A percentile compares a stretch with the other conserved stretches of the same genome.
phyloP scores from a whole-genome alignment of 2,329 filamentous ascomycete species.

The Talaromyces sp. region DNA sequence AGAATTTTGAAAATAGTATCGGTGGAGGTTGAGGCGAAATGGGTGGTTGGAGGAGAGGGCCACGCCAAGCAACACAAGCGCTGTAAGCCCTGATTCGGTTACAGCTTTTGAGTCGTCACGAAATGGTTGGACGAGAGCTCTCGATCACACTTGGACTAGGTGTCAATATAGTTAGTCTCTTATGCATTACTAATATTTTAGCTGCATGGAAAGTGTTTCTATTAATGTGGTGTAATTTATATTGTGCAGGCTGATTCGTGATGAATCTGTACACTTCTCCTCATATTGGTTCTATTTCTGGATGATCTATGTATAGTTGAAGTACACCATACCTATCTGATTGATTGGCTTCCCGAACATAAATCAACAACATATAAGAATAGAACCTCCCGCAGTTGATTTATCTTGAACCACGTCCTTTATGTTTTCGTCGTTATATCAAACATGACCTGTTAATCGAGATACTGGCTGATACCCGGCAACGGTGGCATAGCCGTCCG shows the following conservation, averaged over 20 bases:
- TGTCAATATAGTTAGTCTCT: slow-evolving; percentile 6
- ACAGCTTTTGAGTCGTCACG: slow-evolving; percentile 1
- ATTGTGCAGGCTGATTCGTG: slow-evolving; percentile 1
- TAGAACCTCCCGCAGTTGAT: not conserved
- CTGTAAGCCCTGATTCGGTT: slow-evolving; percentile 10
- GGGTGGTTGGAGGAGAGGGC: slow-evolving; percentile 4
- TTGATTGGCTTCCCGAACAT: not conserved
- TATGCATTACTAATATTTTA: not conserved
- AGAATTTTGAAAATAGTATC: slow-evolving; percentile 7
- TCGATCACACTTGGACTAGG: not conserved
- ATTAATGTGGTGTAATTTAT: slow-evolving; percentile 1
- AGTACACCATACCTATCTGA: not conserved
- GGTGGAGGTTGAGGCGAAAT: not conserved
- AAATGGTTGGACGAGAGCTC: slow-evolving; percentile 10
- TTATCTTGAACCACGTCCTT: not conserved
- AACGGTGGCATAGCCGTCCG: not conserved
- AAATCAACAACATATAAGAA: not conserved
- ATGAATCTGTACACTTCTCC: not conserved
- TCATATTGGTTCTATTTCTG: slow-evolving; percentile 7
- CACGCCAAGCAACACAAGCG: not conserved
- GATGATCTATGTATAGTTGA: not conserved
- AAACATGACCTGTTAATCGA: no score
- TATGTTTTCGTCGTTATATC: not conserved
- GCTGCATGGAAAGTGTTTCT: not conserved
- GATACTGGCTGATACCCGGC: not conserved